Evolutionary conservation across 2,329 filamentous ascomycete species (phyloP), one percentile per base, ranked within the genome.

Genomic region (Chaetomium strumarium): DNA sequence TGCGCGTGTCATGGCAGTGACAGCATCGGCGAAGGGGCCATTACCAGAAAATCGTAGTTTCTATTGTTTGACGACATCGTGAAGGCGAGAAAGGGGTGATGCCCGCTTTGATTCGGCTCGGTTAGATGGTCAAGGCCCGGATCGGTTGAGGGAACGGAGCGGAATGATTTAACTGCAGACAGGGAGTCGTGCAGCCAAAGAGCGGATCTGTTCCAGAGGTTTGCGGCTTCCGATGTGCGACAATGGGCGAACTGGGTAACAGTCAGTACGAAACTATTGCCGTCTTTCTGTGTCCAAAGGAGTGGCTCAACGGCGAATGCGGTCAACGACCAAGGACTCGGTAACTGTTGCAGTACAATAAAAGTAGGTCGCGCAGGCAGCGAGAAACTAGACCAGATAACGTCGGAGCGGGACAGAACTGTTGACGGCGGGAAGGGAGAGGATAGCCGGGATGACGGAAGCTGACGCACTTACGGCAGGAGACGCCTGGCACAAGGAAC

Each of bases 31-130:
- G 37, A 34, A 56, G 59, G 57, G 58, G 56, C 45, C 56, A 73
- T 85, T 85, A 97, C 92, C 75, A 99, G 80, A 74, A 97, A 97
- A 74, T 99, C 93, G 75, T 99, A 99, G 79, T 99, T 99, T 74
- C 93, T 85, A 79, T 92, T 95, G 72, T 88, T 90, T 67, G 93
- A 91, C 93, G 93, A 91, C 93, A 99, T 99, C 64, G 68, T 78
- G 71, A 34, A 34, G 64, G 60, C 45, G 43, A n/a, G 34, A 39
- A 54, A 47, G 52, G 37, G 24, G 30, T 17, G 16, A 36, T 40
- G 40, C 52, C 52, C 52, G 34, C 40, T 50, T 53, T 37, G 44
- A 20, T n/a, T 42, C 31, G 46, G 36, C 7, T 53, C 40, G 47
- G 14, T 42, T 49, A 40, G 19, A 34, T 9, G 11, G 33, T 48